Base-by-base conservation (phyloP, 805 yeast genomes). In the Wickerhamiella lipophila region DNA sequence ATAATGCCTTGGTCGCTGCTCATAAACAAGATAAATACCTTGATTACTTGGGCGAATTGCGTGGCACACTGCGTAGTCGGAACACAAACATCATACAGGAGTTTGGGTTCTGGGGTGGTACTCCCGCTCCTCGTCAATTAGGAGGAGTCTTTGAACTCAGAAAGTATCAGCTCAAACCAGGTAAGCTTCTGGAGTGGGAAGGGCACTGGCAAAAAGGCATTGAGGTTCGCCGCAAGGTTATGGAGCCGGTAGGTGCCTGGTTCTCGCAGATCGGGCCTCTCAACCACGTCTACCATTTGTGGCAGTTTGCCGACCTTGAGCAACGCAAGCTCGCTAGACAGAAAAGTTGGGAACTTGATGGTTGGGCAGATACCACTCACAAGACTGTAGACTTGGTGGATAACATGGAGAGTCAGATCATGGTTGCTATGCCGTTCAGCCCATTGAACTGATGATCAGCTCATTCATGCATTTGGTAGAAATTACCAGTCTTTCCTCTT, bases 201-300 rank as follows among this genome's bases (percentile, higher is more conserved):
- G 55, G 59, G n/a, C 60, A 63, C 49, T 68, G 72, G 72, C 58
- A 62, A 30, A 55, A 60, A 50, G 72, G 72, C 6, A 55, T 68
- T 23, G 68, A 68, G 53, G 64, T 60, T 53, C 65, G 72, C n/a
- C 57, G 68, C n/a, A 64, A 68, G 52, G 73, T 68, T 18, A 68
- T 68, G 72, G 71, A 68, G 58, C 72, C 72, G 1, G 71, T 68
- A 1, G 72, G 72, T 4, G 72, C 72, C 5, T 68, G 72, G 72
- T 68, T 68, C 55, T 54, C 66, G 22, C 67, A 65, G 51, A 53
- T 68, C 25, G 72, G 72, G 5, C 52, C 57, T 4, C 58, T 68
- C n/a, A 68, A 68, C 56, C 56, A 64, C 16, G 72, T 68, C 5
- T 66, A 68, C 49, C 72, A 68, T 47, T 53, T 68, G 40, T 68